Evolutionary conservation across 2,329 filamentous ascomycete genomes (phyloP), one percentile per base, ranked within the genome.

Genomic region (Colletotrichum lini): DNA sequence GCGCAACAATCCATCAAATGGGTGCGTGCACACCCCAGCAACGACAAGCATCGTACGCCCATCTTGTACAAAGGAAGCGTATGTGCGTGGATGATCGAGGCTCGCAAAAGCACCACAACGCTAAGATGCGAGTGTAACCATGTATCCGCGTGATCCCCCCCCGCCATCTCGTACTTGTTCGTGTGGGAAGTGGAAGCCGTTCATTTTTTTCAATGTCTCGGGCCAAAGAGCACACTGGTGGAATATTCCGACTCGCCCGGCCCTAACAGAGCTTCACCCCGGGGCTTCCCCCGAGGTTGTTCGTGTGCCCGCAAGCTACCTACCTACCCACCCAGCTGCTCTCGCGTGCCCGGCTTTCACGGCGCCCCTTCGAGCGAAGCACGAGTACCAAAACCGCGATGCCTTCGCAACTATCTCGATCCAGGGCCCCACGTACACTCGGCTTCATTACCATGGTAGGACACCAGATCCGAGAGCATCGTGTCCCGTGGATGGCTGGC

Each of bases 381-480:
- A 44, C 8, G 30, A 9, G 30, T 9, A 35, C 30, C 30, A 35
- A 35, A 35, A 9, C 30, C 30, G 18, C 53, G 47, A 54, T 63
- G 45, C 26, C 54, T 64, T 53, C 52, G 30, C 56, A 65, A 4
- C 5, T 44, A 49, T 42, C 59, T 59, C 45, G 65, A 71, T 71
- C 58, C 40, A 53, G 65, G 38, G 54, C 45, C 65, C 53, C 68
- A 59, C 58, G 58, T 16, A 38, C 26, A 35, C 38, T 64, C 68
- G 65, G 68, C 23, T 44, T 40, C 52, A 63, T 71, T 68, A 53
- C 65, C 65, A 47, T 59, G 65, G 58, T 68, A 63, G 68, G 68
- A 68, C 50, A 68, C 40, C 58, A 68, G 53, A 59, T 54, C 68
- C 68, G 68, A 71, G 38, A 38, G 52, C 57, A 30, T 47, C 8